Conservation (phyloP, 2,329 filamentous ascomycete genomes). For the Trichophaea hybrida region DNA sequence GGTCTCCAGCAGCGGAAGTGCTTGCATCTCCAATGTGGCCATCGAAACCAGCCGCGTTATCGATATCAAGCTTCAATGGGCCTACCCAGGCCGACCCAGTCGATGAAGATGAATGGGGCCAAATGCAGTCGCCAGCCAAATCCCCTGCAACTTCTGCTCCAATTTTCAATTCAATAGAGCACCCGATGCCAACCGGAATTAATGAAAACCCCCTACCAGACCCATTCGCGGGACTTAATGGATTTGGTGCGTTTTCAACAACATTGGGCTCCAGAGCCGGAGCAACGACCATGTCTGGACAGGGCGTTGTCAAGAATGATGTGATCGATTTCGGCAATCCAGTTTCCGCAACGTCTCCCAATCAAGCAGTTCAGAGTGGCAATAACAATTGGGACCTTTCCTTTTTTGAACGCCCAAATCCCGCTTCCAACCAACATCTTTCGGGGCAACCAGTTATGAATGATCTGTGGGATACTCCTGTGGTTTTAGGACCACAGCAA, state of each 20-base stretch:
- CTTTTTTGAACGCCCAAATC: constrained; percentile 28
- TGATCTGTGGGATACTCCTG: constrained; percentile 19
- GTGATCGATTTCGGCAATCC: no score
- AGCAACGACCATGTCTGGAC: no score
- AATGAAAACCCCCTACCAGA: background rate
- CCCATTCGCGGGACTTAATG: background rate
- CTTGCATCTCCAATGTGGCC: background rate
- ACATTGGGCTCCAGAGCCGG: background rate
- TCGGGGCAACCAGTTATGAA: background rate
- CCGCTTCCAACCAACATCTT: background rate
- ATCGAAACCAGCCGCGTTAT: background rate
- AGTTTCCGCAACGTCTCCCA: background rate
- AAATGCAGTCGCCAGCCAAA: constrained; percentile 30
- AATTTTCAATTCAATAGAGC: no score
- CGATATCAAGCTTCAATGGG: background rate
- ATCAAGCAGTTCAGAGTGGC: constrained; percentile 1
- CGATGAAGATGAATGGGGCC: constrained; percentile 30
- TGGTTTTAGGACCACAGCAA: constrained; percentile 5
- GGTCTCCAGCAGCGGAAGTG: background rate
- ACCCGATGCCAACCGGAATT: no score
- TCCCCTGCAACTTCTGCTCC: background rate
- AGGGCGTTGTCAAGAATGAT: no score
- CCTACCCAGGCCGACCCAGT: background rate
- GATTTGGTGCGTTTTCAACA: background rate
- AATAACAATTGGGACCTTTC: constrained; percentile 32